Percentiles rank a stretch among this genome's conserved stretches.
phyloP scores from a whole-genome alignment of 805 yeast species.

The Candida ulmi region DNA sequence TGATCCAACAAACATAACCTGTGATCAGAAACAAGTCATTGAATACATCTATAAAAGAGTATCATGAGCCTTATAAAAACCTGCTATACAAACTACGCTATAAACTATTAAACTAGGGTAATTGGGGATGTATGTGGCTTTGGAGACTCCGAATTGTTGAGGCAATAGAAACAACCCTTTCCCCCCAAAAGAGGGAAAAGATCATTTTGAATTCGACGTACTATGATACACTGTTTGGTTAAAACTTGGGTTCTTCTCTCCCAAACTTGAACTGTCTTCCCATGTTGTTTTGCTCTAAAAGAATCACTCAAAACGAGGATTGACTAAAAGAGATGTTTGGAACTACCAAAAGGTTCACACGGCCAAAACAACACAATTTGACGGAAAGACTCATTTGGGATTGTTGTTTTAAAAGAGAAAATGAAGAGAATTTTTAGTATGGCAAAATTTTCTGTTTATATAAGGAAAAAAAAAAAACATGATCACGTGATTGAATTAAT shows the following conservation, averaged over 20 bases:
- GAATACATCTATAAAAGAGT: not conserved
- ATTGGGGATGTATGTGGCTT: constrained; percentile 21
- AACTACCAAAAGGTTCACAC: constrained; percentile 2
- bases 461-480: too few species aligned
- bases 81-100: too few species aligned
- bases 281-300: constrained; percentile 10
- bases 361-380: constrained; percentile 4
- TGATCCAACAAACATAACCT: not conserved
- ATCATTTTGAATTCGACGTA: constrained; percentile 22
- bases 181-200: too few species aligned
- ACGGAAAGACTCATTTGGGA: too few species aligned
- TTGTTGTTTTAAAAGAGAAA: too few species aligned
- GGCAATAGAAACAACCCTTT: too few species aligned
- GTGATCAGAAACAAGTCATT: constrained; percentile 1
- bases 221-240: constrained; percentile 23
- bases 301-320: constrained; percentile 19
- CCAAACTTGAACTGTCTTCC: not conserved
- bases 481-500: too few species aligned
- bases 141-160: constrained; percentile 25
- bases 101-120: too few species aligned
- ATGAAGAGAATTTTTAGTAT: too few species aligned
- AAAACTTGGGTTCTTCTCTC: not conserved
- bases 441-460: too few species aligned
- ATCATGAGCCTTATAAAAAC: not conserved
- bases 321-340: constrained; percentile 14